Conservation (phyloP, 2,329 filamentous ascomycete genomes). For the Cadophora sp. region DNA sequence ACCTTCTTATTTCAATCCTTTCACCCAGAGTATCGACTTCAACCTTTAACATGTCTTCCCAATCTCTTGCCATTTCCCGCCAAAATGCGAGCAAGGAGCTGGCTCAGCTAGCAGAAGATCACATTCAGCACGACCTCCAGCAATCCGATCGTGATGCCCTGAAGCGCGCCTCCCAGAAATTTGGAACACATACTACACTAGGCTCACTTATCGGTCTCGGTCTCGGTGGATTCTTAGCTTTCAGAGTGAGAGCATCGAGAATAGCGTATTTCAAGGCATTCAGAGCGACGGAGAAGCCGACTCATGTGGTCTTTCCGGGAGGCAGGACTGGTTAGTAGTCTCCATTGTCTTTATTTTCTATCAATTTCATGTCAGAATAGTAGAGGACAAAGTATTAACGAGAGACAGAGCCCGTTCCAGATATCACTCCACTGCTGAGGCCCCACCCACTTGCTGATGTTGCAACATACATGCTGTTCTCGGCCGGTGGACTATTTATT, state of each 20-base stretch:
- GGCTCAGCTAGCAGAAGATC: conserved; percentile 24
- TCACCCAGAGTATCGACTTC: background rate
- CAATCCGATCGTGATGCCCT: conserved; percentile 28
- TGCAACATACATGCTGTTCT: conserved; percentile 68
- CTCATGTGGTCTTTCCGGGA: conserved; percentile 65
- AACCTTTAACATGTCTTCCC: conserved; percentile 21
- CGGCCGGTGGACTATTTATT: conserved; percentile 65
- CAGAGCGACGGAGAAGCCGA: conserved; percentile 65
- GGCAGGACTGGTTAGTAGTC: conserved; percentile 58
- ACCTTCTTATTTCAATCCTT: background rate
- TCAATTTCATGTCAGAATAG: background rate
- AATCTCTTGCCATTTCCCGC: conserved; percentile 29
- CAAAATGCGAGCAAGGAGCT: conserved; percentile 25
- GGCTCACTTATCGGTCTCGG: conserved; percentile 66
- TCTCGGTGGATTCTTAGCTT: conserved; percentile 63
- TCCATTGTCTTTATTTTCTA: background rate
- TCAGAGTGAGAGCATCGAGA: conserved; percentile 61
- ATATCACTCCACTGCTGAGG: conserved; percentile 62
- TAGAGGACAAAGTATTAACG: background rate
- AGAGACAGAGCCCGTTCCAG: conserved; percentile 61
- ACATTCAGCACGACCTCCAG: conserved; percentile 26
- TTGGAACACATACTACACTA: conserved; percentile 60
- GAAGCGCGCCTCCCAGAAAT: conserved; percentile 56
- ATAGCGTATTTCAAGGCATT: conserved; percentile 67
- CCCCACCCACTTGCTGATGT: conserved; percentile 65